Conservation (phyloP, 306 rosid genomes). For the Neltuma alba region DNA sequence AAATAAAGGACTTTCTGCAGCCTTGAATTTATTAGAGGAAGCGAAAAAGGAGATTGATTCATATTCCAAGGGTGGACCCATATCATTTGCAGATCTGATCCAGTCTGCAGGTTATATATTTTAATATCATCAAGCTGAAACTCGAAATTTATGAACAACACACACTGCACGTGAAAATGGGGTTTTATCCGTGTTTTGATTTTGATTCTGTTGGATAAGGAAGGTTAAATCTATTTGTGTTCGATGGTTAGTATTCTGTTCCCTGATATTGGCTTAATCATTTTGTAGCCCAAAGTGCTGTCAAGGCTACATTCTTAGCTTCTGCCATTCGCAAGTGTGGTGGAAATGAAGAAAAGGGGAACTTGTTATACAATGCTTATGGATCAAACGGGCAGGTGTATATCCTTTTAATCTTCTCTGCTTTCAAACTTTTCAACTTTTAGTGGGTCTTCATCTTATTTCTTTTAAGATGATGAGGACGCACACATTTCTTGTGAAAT, state of each 20-base stretch:
- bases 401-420: constrained; percentile 26
- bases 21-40: constrained; percentile 77
- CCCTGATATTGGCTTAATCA: constrained; percentile 28
- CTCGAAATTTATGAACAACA: constrained; percentile 17
- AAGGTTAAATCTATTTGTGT: constrained; percentile 13
- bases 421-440: neutral
- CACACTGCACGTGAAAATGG: constrained; percentile 12
- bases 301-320: constrained; percentile 79
- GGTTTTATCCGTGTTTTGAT: constrained; percentile 29
- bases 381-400: constrained; percentile 96
- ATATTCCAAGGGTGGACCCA: constrained; percentile 86
- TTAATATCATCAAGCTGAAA: constrained; percentile 28
- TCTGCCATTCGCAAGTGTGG: constrained; percentile 92
- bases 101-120: constrained; percentile 67
- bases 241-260: neutral
- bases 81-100: constrained; percentile 89
- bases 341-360: constrained; percentile 93
- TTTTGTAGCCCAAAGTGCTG: constrained; percentile 80
- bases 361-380: constrained; percentile 69
- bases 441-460: constrained; percentile 8
- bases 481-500: neutral
- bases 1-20: constrained; percentile 71
- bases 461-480: neutral
- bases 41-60: constrained; percentile 92
- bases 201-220: constrained; percentile 10